Evolutionary conservation across 2,329 filamentous ascomycete species (phyloP).

Genomic region (Beauveria asiatica): DNA sequence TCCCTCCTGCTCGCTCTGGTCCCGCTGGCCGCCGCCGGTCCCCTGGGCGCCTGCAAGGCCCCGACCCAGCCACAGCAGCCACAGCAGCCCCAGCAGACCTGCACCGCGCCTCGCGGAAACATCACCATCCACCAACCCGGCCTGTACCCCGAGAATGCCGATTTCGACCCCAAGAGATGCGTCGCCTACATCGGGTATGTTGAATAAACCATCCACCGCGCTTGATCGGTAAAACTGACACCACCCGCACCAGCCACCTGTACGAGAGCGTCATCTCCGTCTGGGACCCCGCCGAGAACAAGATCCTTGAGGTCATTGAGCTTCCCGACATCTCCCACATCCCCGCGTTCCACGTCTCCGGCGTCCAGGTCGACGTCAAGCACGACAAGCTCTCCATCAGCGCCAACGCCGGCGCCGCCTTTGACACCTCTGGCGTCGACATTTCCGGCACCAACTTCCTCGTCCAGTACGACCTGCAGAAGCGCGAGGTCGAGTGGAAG

Average conservation of each 20-base stretch:
- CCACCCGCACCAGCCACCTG: not conserved
- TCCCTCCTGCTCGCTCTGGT: not conserved
- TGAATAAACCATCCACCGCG: conserved; percentile 9
- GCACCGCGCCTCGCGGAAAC: not conserved
- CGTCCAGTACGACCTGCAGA: conserved; percentile 25
- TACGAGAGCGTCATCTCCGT: not conserved
- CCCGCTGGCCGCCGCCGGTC: not conserved
- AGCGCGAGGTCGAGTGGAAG: conserved; percentile 21
- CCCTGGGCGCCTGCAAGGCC: not conserved
- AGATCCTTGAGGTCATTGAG: conserved; percentile 17
- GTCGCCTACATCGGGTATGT: conserved; percentile 16
- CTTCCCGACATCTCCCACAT: conserved; percentile 23
- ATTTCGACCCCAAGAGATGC: conserved; percentile 15
- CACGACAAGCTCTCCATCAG: conserved; percentile 26
- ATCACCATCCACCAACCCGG: conserved; percentile 9
- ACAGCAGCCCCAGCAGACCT: not conserved
- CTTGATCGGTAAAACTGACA: not conserved
- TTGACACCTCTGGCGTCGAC: conserved; percentile 25
- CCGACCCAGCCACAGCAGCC: not conserved
- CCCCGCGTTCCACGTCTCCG: conserved; percentile 18
- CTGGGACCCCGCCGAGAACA: not conserved
- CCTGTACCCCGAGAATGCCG: conserved; percentile 18
- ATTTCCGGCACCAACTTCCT: conserved; percentile 29
- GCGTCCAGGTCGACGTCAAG: conserved; percentile 24
- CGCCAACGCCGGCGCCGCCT: conserved; percentile 26